These are phyloP conservation scores for Debaryomyces sp. DNA, from an alignment of 1,139 yeast genomes.

Conservation along the genomic window DNA sequence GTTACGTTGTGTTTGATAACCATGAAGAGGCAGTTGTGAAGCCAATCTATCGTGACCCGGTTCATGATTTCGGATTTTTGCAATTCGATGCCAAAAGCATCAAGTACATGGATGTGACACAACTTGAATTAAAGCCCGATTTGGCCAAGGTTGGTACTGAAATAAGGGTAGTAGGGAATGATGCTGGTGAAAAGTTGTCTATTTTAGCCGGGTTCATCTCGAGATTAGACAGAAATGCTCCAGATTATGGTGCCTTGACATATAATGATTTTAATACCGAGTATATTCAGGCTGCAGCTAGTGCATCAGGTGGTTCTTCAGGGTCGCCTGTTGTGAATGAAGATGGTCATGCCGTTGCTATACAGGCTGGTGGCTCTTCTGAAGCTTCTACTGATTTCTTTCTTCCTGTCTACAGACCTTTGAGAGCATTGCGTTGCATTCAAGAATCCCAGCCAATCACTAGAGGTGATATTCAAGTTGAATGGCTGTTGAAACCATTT, in stretches of 20 bases:
- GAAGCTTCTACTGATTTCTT: constrained; percentile 94
- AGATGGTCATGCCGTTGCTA: constrained; percentile 85
- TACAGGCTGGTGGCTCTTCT: constrained; percentile 92
- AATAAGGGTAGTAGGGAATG: constrained; percentile 93
- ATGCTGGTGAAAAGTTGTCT: constrained; percentile 91
- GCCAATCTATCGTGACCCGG: constrained; percentile 83
- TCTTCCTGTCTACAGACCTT: constrained; percentile 80
- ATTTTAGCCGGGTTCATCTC: constrained; percentile 89
- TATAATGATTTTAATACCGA: constrained; percentile 95
- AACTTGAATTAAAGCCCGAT: constrained; percentile 74
- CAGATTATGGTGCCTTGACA: constrained; percentile 87
- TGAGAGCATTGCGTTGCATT: constrained; percentile 76
- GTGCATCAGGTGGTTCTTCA: constrained; percentile 94
- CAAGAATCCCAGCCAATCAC: constrained; percentile 63
- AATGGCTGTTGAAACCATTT: constrained; percentile 84
- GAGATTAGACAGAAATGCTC: constrained; percentile 90
- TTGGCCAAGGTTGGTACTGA: constrained; percentile 88
- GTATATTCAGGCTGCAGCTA: constrained; percentile 95
- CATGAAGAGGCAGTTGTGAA: constrained; percentile 91
- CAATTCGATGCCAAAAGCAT: constrained; percentile 72
- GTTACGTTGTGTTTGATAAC: constrained; percentile 89
- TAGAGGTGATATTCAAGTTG: constrained; percentile 85
- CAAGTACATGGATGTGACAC: constrained; percentile 72
- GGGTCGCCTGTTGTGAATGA: constrained; percentile 94
- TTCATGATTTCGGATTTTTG: constrained; percentile 83